Evolutionary conservation across 306 rosid genomes (phyloP).

Genomic region (Macrotyloma uniflorum): DNA sequence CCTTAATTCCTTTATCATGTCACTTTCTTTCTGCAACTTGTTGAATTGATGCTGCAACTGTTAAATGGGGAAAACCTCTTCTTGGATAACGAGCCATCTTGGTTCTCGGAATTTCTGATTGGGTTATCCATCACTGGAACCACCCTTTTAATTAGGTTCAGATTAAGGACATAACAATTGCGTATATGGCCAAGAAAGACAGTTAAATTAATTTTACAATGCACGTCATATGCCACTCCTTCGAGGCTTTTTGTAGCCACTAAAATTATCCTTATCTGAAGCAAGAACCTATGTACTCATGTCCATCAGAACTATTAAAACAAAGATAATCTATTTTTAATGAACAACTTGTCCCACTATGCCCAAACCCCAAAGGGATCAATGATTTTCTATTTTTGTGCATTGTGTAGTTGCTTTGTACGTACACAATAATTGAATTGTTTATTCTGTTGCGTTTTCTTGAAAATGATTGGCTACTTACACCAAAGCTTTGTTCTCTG

Average conservation of each 20-base stretch:
- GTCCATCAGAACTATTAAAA: slow-evolving; percentile 2
- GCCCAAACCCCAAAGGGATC: not conserved
- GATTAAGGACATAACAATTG: not conserved
- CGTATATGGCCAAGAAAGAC: not conserved
- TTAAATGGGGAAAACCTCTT: not conserved
- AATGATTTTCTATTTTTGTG: not conserved
- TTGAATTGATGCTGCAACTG: not conserved
- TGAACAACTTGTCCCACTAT: not conserved
- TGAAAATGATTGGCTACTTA: not conserved
- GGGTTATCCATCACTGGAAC: not conserved
- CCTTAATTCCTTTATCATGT: not conserved
- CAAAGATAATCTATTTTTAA: not conserved
- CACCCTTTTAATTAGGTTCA: not conserved
- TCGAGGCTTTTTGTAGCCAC: not conserved
- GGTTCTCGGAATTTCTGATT: not conserved
- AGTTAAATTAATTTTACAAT: not conserved
- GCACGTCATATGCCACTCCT: not conserved
- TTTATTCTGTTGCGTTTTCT: not conserved
- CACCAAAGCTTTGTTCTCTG: not conserved
- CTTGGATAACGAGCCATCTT: not conserved
- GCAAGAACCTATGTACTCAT: not conserved
- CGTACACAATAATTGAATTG: not conserved
- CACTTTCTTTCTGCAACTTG: not conserved
- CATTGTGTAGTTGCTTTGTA: not conserved
- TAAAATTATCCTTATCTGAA: slow-evolving; percentile 32